Conservation (phyloP, 2,329 filamentous ascomycete genomes). For the Alternaria solani region DNA sequence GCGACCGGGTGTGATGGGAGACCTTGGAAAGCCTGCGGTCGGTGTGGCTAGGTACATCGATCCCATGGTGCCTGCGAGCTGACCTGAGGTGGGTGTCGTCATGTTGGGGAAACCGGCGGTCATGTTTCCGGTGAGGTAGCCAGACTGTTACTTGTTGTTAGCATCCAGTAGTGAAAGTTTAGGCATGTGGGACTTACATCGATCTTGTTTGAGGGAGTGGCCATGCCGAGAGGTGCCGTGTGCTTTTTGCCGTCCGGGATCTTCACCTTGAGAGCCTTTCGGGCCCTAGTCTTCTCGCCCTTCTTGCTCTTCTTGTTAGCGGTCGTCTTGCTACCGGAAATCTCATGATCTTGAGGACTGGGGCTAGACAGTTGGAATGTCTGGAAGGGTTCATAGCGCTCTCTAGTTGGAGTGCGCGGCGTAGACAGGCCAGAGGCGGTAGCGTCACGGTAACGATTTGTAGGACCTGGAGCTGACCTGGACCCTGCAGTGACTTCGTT, state of each 20-base stretch:
- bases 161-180: neutral
- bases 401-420: neutral
- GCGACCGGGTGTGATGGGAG: conserved; percentile 18
- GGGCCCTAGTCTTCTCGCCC: conserved; percentile 4
- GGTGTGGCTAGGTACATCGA: neutral
- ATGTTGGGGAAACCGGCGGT: neutral
- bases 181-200: conserved; percentile 13
- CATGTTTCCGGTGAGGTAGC: neutral
- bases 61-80: neutral
- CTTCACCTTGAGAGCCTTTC: conserved; percentile 21
- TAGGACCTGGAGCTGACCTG: neutral
- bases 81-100: neutral
- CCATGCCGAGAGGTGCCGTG: conserved; percentile 7
- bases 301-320: neutral
- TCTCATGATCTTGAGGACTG: neutral
- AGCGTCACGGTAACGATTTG: neutral
- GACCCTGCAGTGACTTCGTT: too few relatives aligned
- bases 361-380: neutral
- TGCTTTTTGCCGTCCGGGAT: conserved; percentile 9
- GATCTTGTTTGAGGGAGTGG: conserved; percentile 9
- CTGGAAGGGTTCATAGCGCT: rapidly evolving
- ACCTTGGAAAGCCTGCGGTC: neutral
- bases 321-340: neutral
- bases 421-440: neutral
- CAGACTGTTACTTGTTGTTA: neutral